These are phyloP conservation scores for Lepidium sativum DNA, from an alignment of 345 rosid genomes.

Conservation along the genomic window DNA sequence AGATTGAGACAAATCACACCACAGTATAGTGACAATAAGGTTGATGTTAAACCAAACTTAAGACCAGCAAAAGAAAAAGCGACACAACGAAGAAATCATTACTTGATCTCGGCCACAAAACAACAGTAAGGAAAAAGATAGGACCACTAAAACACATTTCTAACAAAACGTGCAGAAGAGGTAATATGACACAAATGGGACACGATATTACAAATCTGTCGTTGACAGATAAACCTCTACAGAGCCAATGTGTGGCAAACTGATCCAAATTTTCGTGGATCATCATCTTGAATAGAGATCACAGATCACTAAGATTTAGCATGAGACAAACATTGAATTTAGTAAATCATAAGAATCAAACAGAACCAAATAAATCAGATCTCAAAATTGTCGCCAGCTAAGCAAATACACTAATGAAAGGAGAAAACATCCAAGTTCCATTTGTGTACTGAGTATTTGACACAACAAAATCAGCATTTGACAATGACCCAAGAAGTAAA, in stretches of 20 bases:
- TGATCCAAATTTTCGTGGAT: neutral
- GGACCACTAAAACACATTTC: neutral
- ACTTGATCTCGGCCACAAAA: neutral
- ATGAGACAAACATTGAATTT: neutral
- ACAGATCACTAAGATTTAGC: neutral
- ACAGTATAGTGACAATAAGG: neutral
- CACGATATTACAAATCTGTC: neutral
- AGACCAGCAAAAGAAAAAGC: neutral
- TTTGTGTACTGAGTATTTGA: neutral
- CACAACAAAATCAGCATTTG: neutral
- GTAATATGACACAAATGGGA: neutral
- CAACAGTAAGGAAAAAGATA: neutral
- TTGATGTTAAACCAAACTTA: neutral
- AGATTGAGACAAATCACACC: neutral
- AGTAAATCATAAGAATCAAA: neutral
- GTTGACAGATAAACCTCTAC: neutral
- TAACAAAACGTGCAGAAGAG: slow-evolving; percentile 2
- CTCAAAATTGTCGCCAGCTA: neutral
- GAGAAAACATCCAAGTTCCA: neutral
- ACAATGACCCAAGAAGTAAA: neutral
- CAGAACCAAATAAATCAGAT: neutral
- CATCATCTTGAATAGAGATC: neutral
- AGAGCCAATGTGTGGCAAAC: neutral
- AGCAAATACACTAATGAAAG: neutral
- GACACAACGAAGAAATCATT: neutral